Base-by-base conservation (phyloP, 2,329 filamentous ascomycete genomes). In the Alternaria dauci region DNA sequence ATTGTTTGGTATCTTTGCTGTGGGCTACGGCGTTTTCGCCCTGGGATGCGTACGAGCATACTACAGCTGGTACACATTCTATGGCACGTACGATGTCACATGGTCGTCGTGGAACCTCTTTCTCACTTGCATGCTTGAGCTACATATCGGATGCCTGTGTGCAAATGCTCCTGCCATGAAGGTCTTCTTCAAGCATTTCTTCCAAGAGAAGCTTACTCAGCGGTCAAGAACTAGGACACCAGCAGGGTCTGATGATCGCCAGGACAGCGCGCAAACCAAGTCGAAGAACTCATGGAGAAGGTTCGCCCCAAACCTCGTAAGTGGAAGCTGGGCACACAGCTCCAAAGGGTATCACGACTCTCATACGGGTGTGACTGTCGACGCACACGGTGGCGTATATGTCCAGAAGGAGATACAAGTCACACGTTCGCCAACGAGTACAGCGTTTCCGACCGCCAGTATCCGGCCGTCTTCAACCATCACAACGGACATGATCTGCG, bases 121-220 rank as follows among this genome's bases (percentile, higher is more conserved):
- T 20, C 47, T 70, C 1, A 65, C 61, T 26, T 61, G 67, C 2
- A 55, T 76, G 51, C 46, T 76, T 8, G 73, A 76, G 57, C 53
- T 76, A 1, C 70, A 76, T 26, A 63, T 76, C 11, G 74, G 73
- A 1, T 68, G 64, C 7, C 71, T 75, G 16, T 76, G 74, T 46
- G 73, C 73, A 9, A 76, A 76, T 9, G 70, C 70, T 1, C 74
- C 74, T 2, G 67, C 71, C 1, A 59, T 75, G 8, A 76, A 76
- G 38, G 68, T 75, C n/a, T 76, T 76, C 54, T 75, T 75, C 70
- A 71, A 66, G 34, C 66, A 71, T 43, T 71, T 71, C 63, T 69
- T 76, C 67, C 58, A 65, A 4, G 71, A 74, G 3, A 69, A 55
- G 20, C 52, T 73, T 34, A 64, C 58, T 2, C 66, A 58, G 6